phyloP scores from a whole-genome alignment of 2,329 filamentous ascomycete genomes.

The Ophiostoma himal-ulmi region DNA sequence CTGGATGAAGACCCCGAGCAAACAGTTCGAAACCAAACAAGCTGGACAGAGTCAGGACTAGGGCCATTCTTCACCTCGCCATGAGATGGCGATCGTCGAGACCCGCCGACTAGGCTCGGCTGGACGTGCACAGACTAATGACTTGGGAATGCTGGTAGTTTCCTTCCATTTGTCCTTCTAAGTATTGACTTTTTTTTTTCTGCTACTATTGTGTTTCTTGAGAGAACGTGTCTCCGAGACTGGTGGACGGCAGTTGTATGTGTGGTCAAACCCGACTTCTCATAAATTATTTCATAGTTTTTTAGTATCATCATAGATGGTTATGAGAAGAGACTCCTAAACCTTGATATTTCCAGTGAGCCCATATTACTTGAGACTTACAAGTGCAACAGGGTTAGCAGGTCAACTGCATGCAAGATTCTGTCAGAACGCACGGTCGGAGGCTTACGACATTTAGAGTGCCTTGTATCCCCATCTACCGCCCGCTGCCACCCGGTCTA shows the following conservation, averaged over 20 bases:
- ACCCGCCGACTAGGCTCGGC: neutral
- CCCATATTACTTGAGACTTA: neutral
- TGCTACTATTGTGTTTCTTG: neutral
- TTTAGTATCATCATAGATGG: neutral
- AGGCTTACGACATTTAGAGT: neutral
- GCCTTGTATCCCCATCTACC: neutral
- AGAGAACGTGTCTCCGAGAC: neutral
- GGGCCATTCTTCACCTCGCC: neutral
- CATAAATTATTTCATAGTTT: neutral
- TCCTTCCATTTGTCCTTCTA: neutral
- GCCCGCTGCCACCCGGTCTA: neutral
- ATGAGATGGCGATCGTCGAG: slow-evolving; percentile 10
- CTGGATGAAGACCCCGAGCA: neutral
- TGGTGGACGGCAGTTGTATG: neutral
- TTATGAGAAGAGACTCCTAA: neutral
- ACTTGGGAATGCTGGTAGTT: neutral
- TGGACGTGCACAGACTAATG: neutral
- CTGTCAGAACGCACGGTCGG: neutral
- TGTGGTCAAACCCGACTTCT: neutral
- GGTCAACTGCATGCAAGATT: neutral
- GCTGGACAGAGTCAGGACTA: neutral
- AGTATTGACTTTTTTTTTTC: neutral
- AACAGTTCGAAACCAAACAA: neutral
- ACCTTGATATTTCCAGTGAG: neutral
- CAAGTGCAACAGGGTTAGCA: neutral